These are phyloP conservation scores for Galerina sulciceps DNA, from an alignment of 768 basidiomycete species.

Conservation along the genomic window DNA sequence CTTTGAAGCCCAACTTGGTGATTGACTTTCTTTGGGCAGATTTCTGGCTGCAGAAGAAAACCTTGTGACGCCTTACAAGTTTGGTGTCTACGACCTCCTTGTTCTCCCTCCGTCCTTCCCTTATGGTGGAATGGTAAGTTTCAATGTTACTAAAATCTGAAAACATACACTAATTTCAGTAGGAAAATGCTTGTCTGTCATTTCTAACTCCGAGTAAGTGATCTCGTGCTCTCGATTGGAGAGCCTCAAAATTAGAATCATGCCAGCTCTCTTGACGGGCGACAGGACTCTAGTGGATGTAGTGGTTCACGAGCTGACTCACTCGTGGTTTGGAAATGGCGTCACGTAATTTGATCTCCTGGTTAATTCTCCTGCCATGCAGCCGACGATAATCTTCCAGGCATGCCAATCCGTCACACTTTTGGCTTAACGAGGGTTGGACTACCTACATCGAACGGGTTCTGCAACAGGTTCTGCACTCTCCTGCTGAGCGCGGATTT, in stretches of 20 bases:
- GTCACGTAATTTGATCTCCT: conserved; percentile 56
- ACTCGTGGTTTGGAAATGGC: conserved; percentile 94
- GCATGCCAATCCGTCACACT: conserved; percentile 75
- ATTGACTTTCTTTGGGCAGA: conserved; percentile 38
- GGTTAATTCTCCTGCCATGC: not conserved
- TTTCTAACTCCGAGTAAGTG: conserved; percentile 85
- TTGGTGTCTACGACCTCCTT: conserved; percentile 88
- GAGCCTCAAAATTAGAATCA: not conserved
- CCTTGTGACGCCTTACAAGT: conserved; percentile 75
- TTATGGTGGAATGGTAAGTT: conserved; percentile 82
- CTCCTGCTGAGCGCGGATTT: conserved; percentile 79
- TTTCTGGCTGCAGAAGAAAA: conserved; percentile 80
- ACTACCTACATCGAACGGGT: conserved; percentile 93
- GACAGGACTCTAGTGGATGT: conserved; percentile 89
- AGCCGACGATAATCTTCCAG: conserved; percentile 28
- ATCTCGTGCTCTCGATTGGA: not conserved
- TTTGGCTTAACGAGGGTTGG: conserved; percentile 94
- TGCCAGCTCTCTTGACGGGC: conserved; percentile 77
- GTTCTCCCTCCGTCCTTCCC: conserved; percentile 93
- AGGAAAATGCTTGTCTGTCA: conserved; percentile 90
- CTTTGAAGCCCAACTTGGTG: not conserved
- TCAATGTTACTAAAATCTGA: not conserved
- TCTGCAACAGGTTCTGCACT: conserved; percentile 69
- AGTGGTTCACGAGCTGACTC: conserved; percentile 83
- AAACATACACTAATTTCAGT: not conserved